Percentiles rank a stretch among this genome's conserved stretches.
phyloP scores from a whole-genome alignment of 1,284 basidiomycete species.

The Trichosporon sp. region DNA sequence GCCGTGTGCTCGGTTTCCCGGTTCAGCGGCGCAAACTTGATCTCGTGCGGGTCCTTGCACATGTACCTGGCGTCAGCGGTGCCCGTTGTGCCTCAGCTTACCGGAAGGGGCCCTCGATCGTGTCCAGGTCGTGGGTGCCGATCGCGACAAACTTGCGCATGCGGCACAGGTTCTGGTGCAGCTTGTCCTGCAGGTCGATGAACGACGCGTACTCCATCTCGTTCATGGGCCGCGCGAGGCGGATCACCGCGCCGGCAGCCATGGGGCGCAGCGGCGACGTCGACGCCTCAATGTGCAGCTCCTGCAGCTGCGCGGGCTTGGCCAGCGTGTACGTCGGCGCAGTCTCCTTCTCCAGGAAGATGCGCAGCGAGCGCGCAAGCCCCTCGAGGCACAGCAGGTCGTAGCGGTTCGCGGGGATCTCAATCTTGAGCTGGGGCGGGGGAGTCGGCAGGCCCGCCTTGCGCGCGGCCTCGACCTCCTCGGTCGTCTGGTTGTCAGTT shows the following conservation, averaged over 20 bases:
- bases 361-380: constrained; percentile 77
- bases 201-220: constrained; percentile 88
- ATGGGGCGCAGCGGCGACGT: constrained; percentile 80
- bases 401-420: constrained; percentile 96
- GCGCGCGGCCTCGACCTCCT: constrained; percentile 73
- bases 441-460: constrained; percentile 77
- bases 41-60: constrained; percentile 78
- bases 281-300: constrained; percentile 64
- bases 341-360: constrained; percentile 72
- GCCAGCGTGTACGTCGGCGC: constrained; percentile 69
- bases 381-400: constrained; percentile 97
- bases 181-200: constrained; percentile 97
- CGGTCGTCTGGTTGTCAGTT: constrained; percentile 64
- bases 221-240: constrained; percentile 79
- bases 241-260: constrained; percentile 85
- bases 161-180: constrained; percentile 93
- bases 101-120: constrained; percentile 76
- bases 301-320: constrained; percentile 64
- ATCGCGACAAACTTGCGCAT: constrained; percentile 89
- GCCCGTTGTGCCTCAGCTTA: constrained; percentile 14
- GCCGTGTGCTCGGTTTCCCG: constrained; percentile 71
- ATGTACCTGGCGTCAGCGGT: constrained; percentile 59
- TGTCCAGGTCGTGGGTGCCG: constrained; percentile 95
- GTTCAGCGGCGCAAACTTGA: constrained; percentile 82
- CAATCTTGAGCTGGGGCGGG: constrained; percentile 94